Percentiles rank a stretch among this genome's conserved stretches.
phyloP scores from a whole-genome alignment of 441 rosid genomes.

The Metrosideros polymorpha region DNA sequence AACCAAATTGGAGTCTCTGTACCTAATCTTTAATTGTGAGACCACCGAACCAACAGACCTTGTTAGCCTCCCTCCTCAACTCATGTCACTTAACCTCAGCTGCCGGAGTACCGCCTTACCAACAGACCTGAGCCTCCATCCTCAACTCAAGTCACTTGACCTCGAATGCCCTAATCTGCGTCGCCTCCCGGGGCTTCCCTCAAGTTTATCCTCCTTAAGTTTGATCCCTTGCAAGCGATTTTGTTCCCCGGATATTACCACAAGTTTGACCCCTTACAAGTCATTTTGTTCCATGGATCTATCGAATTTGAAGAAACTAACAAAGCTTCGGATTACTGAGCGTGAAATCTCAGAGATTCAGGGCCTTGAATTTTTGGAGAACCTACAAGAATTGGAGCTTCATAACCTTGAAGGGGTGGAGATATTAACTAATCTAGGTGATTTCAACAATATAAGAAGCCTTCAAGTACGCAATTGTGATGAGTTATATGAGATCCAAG shows the following conservation, averaged over 20 bases:
- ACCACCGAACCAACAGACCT: background rate
- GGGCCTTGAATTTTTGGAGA: background rate
- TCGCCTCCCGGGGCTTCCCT: background rate
- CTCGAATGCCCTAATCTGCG: fast-evolving
- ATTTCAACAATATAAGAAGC: no score
- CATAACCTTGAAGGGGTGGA: fast-evolving
- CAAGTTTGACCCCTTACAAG: fast-evolving
- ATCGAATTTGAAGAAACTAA: background rate
- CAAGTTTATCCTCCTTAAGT: fast-evolving
- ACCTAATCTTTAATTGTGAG: fast-evolving
- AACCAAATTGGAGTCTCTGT: background rate
- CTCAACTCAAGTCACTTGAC: fast-evolving
- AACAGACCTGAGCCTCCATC: background rate
- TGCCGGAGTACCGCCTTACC: background rate
- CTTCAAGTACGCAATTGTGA: fast-evolving
- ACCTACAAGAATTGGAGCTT: fast-evolving
- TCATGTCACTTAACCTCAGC: background rate
- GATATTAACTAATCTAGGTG: background rate
- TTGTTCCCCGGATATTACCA: background rate
- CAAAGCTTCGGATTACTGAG: fast-evolving
- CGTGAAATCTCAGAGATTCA: background rate
- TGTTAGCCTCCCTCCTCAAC: background rate
- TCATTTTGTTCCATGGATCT: background rate
- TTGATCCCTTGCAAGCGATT: fast-evolving
- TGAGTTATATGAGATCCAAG: background rate